Base-by-base conservation (phyloP, 75 land plant species). In the Picea glauca region DNA sequence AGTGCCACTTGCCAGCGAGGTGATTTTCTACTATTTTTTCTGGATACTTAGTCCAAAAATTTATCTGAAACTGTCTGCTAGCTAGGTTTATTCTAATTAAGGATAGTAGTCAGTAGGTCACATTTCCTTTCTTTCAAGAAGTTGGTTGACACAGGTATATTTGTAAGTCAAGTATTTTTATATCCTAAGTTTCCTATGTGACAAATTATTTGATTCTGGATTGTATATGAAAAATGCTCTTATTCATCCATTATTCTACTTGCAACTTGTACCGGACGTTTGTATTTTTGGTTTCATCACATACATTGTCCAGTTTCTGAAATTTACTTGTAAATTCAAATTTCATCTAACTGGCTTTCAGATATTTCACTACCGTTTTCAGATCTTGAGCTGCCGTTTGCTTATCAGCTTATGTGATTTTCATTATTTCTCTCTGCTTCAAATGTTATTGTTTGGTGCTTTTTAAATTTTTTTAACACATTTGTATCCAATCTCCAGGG, bases 401-500 rank as follows among this genome's bases (percentile, higher is more conserved):
- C 43, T n/a, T 70, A 70, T 20, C 23, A 26, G 26, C 26, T 26
- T 26, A 26, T 26, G 26, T 26, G 26, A 26, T 26, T 26, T 26
- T 26, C 26, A 26, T 26, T 26, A 26, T 26, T 26, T 26, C 26
- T 65, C 14, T 64, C 3, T 31, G 14, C 31, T 65, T 65, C 31
- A 32, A 32, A 65, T 38, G 40, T 46, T 6, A 46, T 33, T 66
- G 43, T 5, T 32, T 15, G 1, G 32, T 35, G 6, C 8, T 15
- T 70, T 26, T 26, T 26, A 26, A 26, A 0, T 26, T 70, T n/a
- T 9, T 70, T 70, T 40, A 38, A 20, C 56, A 70, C 43, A 21
- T 70, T 70, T 43, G 40, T 64, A 38, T 18, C 26, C 18, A 58
- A 40, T 50, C 76, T 80, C 21, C 79, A 94, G 95, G 99, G 99